phyloP scores from a whole-genome alignment of 306 rosid genomes.

The Casuarina equisetifolia region DNA sequence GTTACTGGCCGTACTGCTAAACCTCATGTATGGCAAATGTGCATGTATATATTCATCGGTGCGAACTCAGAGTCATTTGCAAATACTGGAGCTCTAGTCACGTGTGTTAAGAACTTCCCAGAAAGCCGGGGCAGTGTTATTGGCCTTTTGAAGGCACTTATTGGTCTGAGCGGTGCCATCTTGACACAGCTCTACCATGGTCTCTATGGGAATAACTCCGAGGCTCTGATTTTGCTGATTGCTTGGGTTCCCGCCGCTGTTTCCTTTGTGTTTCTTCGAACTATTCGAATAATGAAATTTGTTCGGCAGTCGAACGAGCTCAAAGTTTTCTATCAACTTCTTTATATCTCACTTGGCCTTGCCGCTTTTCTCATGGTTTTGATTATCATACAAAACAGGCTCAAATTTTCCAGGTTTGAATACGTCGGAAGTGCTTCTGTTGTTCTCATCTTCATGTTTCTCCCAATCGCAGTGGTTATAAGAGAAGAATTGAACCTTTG shows the following conservation, averaged over 20 bases:
- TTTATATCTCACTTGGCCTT: constrained; percentile 58
- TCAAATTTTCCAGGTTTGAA: constrained; percentile 33
- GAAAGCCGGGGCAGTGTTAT: constrained; percentile 62
- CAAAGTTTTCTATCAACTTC: constrained; percentile 49
- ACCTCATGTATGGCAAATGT: constrained; percentile 73
- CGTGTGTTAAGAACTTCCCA: constrained; percentile 64
- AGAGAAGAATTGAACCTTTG: constrained; percentile 43
- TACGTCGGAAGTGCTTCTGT: constrained; percentile 35
- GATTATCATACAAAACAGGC: constrained; percentile 48
- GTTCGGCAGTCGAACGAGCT: constrained; percentile 40
- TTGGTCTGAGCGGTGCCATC: constrained; percentile 75
- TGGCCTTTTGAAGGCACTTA: constrained; percentile 69
- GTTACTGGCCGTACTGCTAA: constrained; percentile 40
- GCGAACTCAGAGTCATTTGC: constrained; percentile 70
- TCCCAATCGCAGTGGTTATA: constrained; percentile 48
- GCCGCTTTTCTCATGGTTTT: constrained; percentile 65
- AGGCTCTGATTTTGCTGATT: constrained; percentile 50
- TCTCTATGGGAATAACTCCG: constrained; percentile 47
- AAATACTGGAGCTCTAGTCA: constrained; percentile 61
- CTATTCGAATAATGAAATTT: constrained; percentile 33
- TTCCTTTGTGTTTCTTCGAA: constrained; percentile 43
- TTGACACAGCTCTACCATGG: constrained; percentile 56
- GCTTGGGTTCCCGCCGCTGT: constrained; percentile 69
- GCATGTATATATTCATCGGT: constrained; percentile 66
- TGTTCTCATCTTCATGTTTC: constrained; percentile 40